Conservation (phyloP, 805 yeast species). For the Trichomonascus vanleenenianus region DNA sequence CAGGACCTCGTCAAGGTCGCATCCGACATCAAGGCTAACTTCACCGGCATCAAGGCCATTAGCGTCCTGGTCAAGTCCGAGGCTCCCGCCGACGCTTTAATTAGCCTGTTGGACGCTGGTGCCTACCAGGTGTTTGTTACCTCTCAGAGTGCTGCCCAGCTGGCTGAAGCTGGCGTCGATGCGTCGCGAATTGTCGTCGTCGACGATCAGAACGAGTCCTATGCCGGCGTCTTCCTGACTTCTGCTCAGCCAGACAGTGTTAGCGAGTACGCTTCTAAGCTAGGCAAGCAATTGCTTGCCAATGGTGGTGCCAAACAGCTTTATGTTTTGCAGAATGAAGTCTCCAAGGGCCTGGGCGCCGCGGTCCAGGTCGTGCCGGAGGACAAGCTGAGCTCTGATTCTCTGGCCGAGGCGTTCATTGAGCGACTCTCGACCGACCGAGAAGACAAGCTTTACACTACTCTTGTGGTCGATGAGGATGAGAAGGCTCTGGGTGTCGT, state of each 20-base stretch:
- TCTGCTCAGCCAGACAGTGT: slow-evolving; percentile 5
- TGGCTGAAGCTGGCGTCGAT: slow-evolving; percentile 46
- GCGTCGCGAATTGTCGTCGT: slow-evolving; percentile 36
- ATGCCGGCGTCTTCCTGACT: slow-evolving; percentile 16
- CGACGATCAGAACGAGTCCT: slow-evolving; percentile 2
- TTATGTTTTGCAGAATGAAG: slow-evolving; percentile 14
- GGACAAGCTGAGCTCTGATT: slow-evolving; percentile 12
- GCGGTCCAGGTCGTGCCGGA: slow-evolving; percentile 19
- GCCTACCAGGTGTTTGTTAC: slow-evolving; percentile 40
- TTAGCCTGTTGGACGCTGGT: slow-evolving; percentile 56
- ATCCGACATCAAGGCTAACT: slow-evolving; percentile 2
- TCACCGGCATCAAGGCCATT: slow-evolving; percentile 7
- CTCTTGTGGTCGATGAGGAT: slow-evolving; percentile 64
- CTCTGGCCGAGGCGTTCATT: slow-evolving; percentile 31
- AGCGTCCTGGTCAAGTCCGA: slow-evolving; percentile 5
- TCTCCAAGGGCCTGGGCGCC: slow-evolving; percentile 6
- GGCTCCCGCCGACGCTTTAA: slow-evolving; percentile 34
- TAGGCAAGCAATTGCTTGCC: slow-evolving; percentile 10
- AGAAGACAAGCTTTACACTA: slow-evolving; percentile 74
- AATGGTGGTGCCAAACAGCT: slow-evolving; percentile 16
- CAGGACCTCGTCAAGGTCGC: slow-evolving; percentile 1
- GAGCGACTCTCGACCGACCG: slow-evolving; percentile 69
- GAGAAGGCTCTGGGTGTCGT: slow-evolving; percentile 82
- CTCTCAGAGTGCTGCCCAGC: slow-evolving; percentile 24
- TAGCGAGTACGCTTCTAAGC: slow-evolving; percentile 8